Evolutionary conservation across 2,329 filamentous ascomycete genomes (phyloP), one percentile per base, ranked within the genome.

Genomic region (Didymellaceae sp.): DNA sequence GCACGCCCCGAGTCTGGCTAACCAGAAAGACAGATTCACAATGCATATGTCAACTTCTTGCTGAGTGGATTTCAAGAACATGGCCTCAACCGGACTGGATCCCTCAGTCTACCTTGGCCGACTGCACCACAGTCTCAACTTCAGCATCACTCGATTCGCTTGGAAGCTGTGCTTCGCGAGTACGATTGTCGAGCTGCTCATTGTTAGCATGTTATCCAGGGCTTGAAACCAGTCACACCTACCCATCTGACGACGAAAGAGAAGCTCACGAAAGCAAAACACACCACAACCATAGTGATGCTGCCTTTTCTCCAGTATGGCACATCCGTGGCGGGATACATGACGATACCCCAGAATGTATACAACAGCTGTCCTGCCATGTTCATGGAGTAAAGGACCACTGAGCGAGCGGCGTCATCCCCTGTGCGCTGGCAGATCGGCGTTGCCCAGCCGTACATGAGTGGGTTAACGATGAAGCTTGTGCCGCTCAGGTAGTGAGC

Each of bases 341-440:
- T 57, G 0, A 70, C 63, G 4, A 78, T 77, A 0, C 76, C 76
- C 75, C 76, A 78, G 43, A 75, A 78, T 0, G 77, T 77, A 48
- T 74, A 78, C 25, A 78, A 39, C 0, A 73, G 49, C 45, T 66
- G 65, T 1, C 67, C 67, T 0, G 65, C 65, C 6, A 69, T 67
- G 3, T 69, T 72, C 74, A 78, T 77, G 0, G 63, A 65, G 18
- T 71, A 73, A 1, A 78, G 34, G 0, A 71, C 71, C 0, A 78
- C 68, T n/a, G 66, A 66, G 2, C 77, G 59, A 0, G 65, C 57
- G 0, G 75, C 75, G 48, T 78, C 75, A 11, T 78, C 77, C 1
- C 73, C 73, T 1, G 50, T 57, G 3, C 71, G 58, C 46, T 68
- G 63, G 6, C 68, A 59, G 11, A 76, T 70, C 6, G 65, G 65